Conservation (phyloP, 441 rosid species). For the Croton setiger region DNA sequence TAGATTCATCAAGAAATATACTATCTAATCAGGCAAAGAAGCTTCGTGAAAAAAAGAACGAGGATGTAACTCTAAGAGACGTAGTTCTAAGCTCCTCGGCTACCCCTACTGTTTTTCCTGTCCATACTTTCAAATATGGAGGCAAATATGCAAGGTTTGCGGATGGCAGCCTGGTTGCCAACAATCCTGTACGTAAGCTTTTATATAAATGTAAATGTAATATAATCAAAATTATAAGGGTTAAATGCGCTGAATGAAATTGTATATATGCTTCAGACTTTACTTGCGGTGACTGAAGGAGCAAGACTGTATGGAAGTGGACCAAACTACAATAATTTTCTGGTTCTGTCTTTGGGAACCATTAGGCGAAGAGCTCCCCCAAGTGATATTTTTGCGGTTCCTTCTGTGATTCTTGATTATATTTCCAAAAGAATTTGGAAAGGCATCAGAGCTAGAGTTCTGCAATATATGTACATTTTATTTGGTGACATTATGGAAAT, state of each 20-base stretch:
- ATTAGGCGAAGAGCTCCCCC: neutral
- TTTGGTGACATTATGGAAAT: slow-evolving; percentile 1
- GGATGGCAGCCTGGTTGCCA: slow-evolving; percentile 10
- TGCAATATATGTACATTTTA: slow-evolving; percentile 1
- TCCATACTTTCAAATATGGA: neutral
- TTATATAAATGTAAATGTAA: too few relatives aligned
- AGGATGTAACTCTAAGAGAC: neutral
- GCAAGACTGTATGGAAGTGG: neutral
- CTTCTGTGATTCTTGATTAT: neutral
- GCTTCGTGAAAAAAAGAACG: neutral
- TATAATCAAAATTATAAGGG: too few relatives aligned
- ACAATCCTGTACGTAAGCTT: slow-evolving; percentile 4
- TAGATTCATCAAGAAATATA: neutral
- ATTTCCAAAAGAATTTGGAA: slow-evolving; percentile 3
- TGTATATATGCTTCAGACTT: neutral
- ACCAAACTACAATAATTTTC: neutral
- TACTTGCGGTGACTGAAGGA: slow-evolving; percentile 6
- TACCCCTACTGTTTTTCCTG: neutral
- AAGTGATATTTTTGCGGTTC: neutral
- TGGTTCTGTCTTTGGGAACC: slow-evolving; percentile 1
- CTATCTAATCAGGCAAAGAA: neutral
- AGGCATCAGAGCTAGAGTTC: neutral
- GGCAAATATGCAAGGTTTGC: neutral
- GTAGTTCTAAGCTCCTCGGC: slow-evolving; percentile 9
- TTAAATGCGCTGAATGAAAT: too few relatives aligned